These are phyloP conservation scores for Eutrema heterophyllum DNA, from an alignment of 345 rosid genomes.

Conservation along the genomic window DNA sequence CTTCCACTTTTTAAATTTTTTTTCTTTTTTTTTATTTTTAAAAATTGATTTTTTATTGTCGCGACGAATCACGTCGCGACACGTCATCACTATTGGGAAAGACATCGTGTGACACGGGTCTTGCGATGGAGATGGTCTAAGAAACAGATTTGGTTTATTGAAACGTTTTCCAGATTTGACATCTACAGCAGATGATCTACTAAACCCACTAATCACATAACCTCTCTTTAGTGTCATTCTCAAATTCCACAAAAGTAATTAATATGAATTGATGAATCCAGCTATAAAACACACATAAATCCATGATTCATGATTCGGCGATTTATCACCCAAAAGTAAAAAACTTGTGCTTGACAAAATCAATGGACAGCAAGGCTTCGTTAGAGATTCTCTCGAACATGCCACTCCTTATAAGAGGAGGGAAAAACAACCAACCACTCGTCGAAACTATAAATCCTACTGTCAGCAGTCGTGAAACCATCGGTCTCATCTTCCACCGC, in stretches of 20 bases:
- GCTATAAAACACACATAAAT: not conserved
- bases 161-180: not conserved
- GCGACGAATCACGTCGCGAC: no score
- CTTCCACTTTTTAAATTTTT: no score
- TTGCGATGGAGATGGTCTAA: no score
- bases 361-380: constrained; percentile 17
- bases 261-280: not conserved
- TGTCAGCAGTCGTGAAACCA: constrained; percentile 26
- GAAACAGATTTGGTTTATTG: no score
- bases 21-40: no score
- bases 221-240: not conserved
- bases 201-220: not conserved
- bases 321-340: not conserved
- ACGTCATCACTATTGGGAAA: no score
- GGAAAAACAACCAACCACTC: constrained; percentile 40
- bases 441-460: constrained; percentile 35
- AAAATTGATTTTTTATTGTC: no score
- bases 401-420: constrained; percentile 30
- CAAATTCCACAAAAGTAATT: not conserved
- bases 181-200: no score
- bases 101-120: no score
- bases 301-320: not conserved
- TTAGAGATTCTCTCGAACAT: not conserved
- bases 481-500: constrained; percentile 16
- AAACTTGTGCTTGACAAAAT: not conserved